Evolutionary conservation across 148 eudicot genomes (phyloP).

Genomic region (Linanthus parryae): DNA sequence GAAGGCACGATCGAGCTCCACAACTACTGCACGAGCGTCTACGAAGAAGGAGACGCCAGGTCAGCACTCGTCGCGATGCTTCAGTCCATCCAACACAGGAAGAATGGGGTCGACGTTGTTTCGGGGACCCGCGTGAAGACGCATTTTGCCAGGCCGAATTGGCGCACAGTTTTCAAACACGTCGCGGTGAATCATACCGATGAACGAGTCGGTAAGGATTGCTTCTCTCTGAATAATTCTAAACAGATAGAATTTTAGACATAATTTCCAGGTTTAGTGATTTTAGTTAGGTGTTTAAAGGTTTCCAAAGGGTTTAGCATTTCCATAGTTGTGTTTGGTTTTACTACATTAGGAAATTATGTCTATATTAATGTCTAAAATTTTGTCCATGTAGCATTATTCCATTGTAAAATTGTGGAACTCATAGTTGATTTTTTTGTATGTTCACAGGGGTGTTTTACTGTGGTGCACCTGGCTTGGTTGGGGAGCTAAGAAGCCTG

Average conservation of each 20-base stretch:
- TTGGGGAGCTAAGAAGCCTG: slow-evolving; percentile 24
- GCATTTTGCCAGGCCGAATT: slow-evolving; percentile 95
- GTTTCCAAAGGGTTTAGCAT: background rate
- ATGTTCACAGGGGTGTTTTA: slow-evolving; percentile 36
- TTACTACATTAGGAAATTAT: background rate
- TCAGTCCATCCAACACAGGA: slow-evolving; percentile 91
- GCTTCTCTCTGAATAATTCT: background rate
- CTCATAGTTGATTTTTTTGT: background rate
- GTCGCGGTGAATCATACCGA: slow-evolving; percentile 33
- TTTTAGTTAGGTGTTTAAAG: no score
- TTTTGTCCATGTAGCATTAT: background rate
- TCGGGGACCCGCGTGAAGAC: slow-evolving; percentile 96
- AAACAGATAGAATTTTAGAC: no score
- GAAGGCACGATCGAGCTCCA: slow-evolving; percentile 96
- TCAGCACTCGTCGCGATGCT: slow-evolving; percentile 91
- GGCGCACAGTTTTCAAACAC: slow-evolving; percentile 78
- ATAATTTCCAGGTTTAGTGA: background rate
- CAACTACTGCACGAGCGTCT: slow-evolving; percentile 90
- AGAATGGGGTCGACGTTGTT: slow-evolving; percentile 88
- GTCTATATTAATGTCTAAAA: background rate
- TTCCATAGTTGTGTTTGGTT: no score
- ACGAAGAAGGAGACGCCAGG: slow-evolving; percentile 97
- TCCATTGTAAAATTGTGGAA: background rate
- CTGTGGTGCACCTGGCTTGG: slow-evolving; percentile 42
- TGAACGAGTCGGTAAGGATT: slow-evolving; percentile 42